Evolutionary conservation across 345 rosid species (phyloP), one percentile per base, ranked within the genome.

Genomic region (Corchorus olitorius): DNA sequence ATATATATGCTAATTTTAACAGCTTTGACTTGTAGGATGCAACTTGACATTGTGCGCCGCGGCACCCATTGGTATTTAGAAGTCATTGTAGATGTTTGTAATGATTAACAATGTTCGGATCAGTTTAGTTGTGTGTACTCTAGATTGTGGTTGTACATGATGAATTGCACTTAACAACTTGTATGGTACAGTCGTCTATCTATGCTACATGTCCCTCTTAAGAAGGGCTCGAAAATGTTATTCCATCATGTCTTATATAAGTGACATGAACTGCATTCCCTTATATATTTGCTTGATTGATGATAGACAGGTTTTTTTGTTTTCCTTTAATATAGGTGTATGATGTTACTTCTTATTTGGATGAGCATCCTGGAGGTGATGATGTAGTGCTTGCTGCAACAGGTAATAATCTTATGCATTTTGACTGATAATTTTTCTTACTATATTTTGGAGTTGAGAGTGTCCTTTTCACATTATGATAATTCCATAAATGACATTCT

Each of bases 301-400:
- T 34, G n/a, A 50, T 49, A 56, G 13, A 52, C 13, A 3, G 15
- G 41, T 45, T 11, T 65, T 54, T 72, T 64, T n/a, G 63, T 17
- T 63, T 77, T 27, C 27, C 27, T 27, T 27, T 27, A 27, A 27
- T 8, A 27, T 84, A 93, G 99, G 94, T 95, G 4, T 93, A 95
- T 76, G 94, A 95, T 72, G 91, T 95, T 73, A 81, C 86, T 79
- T 83, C 97, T 2, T 93, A 93, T 70, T 80, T 92, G 88, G 98
- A 95, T 43, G 98, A 93, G 54, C 99, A 93, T 76, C 99, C 97
- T 3, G 98, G 99, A 15, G 99, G 99, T 77, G 97, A 95, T 52
- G 97, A 95, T 83, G 94, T 93, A 48, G 81, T 95, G 78, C 89
- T 95, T 65, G 92, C 79, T 39, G 86, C 79, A 58, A 84, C 92